phyloP scores from a whole-genome alignment of 352 stramenopile species.

The Phytophthora rubi region DNA sequence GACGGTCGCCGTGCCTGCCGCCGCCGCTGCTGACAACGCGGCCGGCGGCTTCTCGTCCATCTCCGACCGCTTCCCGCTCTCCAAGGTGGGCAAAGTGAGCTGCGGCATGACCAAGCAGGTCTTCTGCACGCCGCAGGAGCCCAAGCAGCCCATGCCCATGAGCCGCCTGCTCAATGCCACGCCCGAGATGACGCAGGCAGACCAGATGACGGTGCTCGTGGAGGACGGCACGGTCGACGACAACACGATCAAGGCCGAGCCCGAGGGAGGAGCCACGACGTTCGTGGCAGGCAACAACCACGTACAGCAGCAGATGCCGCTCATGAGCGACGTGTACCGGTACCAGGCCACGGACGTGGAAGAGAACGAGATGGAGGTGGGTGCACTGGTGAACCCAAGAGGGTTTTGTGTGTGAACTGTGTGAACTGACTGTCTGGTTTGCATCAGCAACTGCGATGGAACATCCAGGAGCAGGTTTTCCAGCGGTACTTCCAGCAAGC shows the following conservation, averaged over 20 bases:
- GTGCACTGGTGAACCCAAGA: slow-evolving; percentile 1
- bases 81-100: slow-evolving; percentile 46
- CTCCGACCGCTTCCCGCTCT: slow-evolving; percentile 58
- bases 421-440: background rate
- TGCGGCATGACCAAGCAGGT: slow-evolving; percentile 36
- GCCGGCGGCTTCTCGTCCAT: slow-evolving; percentile 64
- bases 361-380: slow-evolving; percentile 79
- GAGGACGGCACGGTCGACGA: slow-evolving; percentile 52
- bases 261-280: slow-evolving; percentile 26
- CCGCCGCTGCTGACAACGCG: slow-evolving; percentile 7
- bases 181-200: slow-evolving; percentile 53
- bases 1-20: slow-evolving; percentile 22
- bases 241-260: slow-evolving; percentile 40
- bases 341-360: slow-evolving; percentile 70
- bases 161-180: slow-evolving; percentile 45
- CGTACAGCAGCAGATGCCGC: slow-evolving; percentile 24
- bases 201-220: slow-evolving; percentile 66
- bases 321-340: slow-evolving; percentile 50
- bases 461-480: slow-evolving; percentile 72
- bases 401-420: background rate
- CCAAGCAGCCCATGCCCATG: slow-evolving; percentile 35
- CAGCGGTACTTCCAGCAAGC: slow-evolving; percentile 62
- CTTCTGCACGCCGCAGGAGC: slow-evolving; percentile 26
- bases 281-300: slow-evolving; percentile 25
- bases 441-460: slow-evolving; percentile 66